A percentile compares a stretch with the other conserved stretches of the same genome.
Conservation (phyloP, 2,329 filamentous ascomycete genomes). For the Beauveria bassiana region DNA sequence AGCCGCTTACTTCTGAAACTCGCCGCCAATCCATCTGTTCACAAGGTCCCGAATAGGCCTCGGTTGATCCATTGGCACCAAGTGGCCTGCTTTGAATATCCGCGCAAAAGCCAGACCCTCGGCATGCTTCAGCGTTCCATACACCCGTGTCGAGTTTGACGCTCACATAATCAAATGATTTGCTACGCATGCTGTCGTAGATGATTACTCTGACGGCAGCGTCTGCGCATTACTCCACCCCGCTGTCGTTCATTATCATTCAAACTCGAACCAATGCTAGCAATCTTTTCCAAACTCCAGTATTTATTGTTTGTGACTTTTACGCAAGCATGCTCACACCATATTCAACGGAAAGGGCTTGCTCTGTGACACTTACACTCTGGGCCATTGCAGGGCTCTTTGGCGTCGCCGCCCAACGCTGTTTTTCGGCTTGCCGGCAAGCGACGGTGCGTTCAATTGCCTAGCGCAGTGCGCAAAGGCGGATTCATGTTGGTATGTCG, state of each 20-base stretch:
- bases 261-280: not conserved
- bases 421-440: conserved; percentile 18
- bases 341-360: too few species aligned
- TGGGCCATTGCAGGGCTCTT: too few species aligned
- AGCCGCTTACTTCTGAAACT: conserved; percentile 47
- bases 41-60: conserved; percentile 83
- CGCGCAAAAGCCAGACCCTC: conserved; percentile 93
- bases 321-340: too few species aligned
- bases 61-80: conserved; percentile 96
- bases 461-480: conserved; percentile 19
- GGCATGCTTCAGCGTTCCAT: conserved; percentile 75
- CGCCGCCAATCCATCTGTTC: conserved; percentile 87
- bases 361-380: too few species aligned
- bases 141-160: conserved; percentile 30
- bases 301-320: too few species aligned
- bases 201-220: not conserved
- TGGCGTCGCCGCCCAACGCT: conserved; percentile 17
- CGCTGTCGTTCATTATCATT: not conserved
- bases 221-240: not conserved
- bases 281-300: too few species aligned
- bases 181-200: not conserved
- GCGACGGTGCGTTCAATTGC: conserved; percentile 18
- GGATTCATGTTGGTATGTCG: conserved; percentile 21
- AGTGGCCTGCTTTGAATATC: conserved; percentile 85
- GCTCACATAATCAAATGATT: conserved; percentile 36